These are phyloP conservation scores for Albugo laibachii DNA, from an alignment of 352 stramenopile species.

Conservation along the genomic window DNA sequence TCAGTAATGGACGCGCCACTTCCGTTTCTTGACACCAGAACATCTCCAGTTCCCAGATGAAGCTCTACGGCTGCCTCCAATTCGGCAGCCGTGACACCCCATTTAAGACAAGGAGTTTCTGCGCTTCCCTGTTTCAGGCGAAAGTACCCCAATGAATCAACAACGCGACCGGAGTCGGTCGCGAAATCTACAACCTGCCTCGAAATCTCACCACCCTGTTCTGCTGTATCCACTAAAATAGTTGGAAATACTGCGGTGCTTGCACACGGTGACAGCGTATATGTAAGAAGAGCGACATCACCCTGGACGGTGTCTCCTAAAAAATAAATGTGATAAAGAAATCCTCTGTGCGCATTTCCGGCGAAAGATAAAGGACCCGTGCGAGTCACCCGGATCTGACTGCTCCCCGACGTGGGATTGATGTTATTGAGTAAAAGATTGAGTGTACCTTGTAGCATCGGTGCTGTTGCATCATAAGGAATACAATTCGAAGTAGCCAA, in stretches of 20 bases:
- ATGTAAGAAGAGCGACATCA: conserved; percentile 39
- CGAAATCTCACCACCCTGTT: conserved; percentile 56
- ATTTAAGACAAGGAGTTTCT: conserved; percentile 25
- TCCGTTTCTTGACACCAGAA: conserved; percentile 33
- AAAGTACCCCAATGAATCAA: conserved; percentile 36
- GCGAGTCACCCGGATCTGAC: conserved; percentile 35
- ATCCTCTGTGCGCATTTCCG: conserved; percentile 25
- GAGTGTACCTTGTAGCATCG: conserved; percentile 10
- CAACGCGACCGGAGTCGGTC: conserved; percentile 55
- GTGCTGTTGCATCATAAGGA: conserved; percentile 13
- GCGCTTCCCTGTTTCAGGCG: conserved; percentile 12
- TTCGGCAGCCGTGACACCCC: conserved; percentile 25
- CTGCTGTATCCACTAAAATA: conserved; percentile 19
- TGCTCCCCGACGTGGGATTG: conserved; percentile 7
- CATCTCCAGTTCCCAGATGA: conserved; percentile 17
- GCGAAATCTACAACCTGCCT: conserved; percentile 66
- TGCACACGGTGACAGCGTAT: conserved; percentile 10
- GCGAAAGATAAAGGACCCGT: conserved; percentile 15
- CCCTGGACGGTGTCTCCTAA: conserved; percentile 55
- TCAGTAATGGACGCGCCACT: conserved; percentile 42
- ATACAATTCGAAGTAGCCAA: conserved; percentile 20
- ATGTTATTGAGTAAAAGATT: conserved; percentile 10
- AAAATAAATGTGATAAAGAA: conserved; percentile 89
- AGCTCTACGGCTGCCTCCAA: conserved; percentile 24
- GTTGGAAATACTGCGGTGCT: conserved; percentile 10